Conservation (phyloP, 345 rosid genomes). For the Lepidium aucheri region DNA sequence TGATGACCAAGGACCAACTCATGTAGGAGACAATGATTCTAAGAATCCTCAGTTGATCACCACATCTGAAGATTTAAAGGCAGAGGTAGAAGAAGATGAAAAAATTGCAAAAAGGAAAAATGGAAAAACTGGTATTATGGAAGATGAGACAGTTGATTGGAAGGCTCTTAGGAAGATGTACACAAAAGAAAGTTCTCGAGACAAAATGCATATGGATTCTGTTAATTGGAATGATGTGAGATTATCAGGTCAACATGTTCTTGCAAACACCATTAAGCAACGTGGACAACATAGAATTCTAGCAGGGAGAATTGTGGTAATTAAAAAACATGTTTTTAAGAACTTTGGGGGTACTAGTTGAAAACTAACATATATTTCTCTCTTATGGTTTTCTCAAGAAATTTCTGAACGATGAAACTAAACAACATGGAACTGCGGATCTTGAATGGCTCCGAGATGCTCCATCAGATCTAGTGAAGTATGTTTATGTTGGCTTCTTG, state of each 20-base stretch:
- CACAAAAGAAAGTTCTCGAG: slow-evolving; percentile 24
- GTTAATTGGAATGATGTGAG: slow-evolving; percentile 60
- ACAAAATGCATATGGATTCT: slow-evolving; percentile 35
- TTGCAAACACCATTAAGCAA: slow-evolving; percentile 30
- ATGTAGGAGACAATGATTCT: not conserved
- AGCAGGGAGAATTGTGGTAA: slow-evolving; percentile 43
- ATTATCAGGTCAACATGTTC: slow-evolving; percentile 9
- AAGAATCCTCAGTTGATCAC: not conserved
- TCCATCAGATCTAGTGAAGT: slow-evolving; percentile 53
- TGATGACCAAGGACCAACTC: not conserved
- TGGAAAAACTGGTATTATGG: not conserved
- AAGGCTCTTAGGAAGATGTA: slow-evolving; percentile 27
- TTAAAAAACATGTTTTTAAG: not conserved
- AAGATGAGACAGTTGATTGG: slow-evolving; percentile 37
- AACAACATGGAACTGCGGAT: slow-evolving; percentile 38
- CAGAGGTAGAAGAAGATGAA: not conserved
- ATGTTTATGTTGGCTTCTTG: not conserved
- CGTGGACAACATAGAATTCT: slow-evolving; percentile 48
- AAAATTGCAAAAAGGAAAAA: slow-evolving; percentile 9
- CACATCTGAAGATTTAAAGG: not conserved
- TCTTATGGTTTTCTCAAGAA: slow-evolving; percentile 21
- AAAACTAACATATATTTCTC: not conserved
- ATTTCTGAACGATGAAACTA: slow-evolving; percentile 34
- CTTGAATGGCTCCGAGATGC: slow-evolving; percentile 69
- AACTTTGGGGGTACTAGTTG: not conserved